Base-by-base conservation (phyloP, 108 stramenopile genomes). In the Bacterosira constricta region DNA sequence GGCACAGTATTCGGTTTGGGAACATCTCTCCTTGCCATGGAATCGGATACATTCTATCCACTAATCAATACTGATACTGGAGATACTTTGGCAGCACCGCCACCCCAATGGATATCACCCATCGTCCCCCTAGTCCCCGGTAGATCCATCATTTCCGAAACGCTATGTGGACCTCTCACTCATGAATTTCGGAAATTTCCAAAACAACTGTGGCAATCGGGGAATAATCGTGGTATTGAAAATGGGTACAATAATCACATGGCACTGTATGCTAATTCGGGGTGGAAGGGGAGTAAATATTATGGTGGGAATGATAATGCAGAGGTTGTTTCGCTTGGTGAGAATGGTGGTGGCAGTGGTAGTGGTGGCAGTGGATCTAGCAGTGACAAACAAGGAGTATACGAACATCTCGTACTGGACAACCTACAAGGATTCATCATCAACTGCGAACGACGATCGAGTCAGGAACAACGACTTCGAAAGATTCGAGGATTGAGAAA, bases 161-260 rank as follows among this genome's bases (percentile, higher is more conserved):
- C 44, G 2, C 57, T 75, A 4, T 75, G 74, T 30, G 34, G 59
- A 44, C 74, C 74, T 0, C 58, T 75, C 6, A 75, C 74, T 1
- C 49, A 61, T 13, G 74, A 75, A 42, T 75, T 75, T 53, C 32
- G 58, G 12, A 75, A 75, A 46, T 75, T 75, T 44, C 74, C 74
- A 31, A 75, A 57, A 36, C 42, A 61, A 23, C 20, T 67, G 20
- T 75, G 74, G 74, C 74, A 59, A 18, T 49, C 63, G 12, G 73
- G 73, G 0, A 65, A 39, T 46, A 26, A 63, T 27, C 41, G 47
- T 4, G 73, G 73, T 2, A 44, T 74, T 49, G 73, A 74, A 21
- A 65, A 65, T 46, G 73, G 73, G 47, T 57, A 60, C 30, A 59
- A 75, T 20, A 67, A 67, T 61, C 74, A 75, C 49, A 67, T 75